These are phyloP conservation scores for Fagopyrum esculentum DNA, from an alignment of 148 eudicot species.

Conservation along the genomic window DNA sequence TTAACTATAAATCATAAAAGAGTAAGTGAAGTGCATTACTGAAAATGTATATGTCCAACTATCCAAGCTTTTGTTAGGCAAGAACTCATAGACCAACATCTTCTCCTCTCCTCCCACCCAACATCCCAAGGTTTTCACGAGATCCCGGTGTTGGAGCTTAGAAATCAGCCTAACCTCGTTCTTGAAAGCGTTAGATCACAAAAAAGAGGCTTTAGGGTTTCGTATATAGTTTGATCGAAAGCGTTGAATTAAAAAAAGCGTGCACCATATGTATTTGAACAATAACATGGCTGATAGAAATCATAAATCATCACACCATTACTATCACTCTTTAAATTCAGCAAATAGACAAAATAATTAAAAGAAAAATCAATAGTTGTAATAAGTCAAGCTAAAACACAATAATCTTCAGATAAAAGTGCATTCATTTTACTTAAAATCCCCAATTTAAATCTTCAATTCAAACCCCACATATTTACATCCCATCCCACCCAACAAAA, in stretches of 20 bases:
- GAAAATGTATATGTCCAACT: conserved; percentile 1
- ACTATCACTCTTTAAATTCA: too few relatives aligned
- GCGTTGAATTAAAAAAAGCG: too few relatives aligned
- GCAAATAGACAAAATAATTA: too few relatives aligned
- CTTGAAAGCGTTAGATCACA: neutral
- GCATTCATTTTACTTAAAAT: neutral
- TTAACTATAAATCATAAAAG: too few relatives aligned
- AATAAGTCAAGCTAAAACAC: too few relatives aligned
- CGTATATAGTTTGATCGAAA: too few relatives aligned
- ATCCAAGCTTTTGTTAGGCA: conserved; percentile 11
- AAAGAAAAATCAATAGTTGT: too few relatives aligned
- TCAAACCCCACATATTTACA: neutral
- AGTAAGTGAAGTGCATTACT: neutral
- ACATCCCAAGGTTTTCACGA: conserved; percentile 1
- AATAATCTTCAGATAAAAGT: neutral
- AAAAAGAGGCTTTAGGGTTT: too few relatives aligned
- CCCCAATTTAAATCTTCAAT: neutral
- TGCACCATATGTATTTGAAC: too few relatives aligned
- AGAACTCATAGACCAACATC: conserved; percentile 9
- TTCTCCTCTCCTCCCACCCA: conserved; percentile 10
- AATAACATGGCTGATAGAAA: too few relatives aligned
- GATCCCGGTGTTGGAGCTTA: conserved; percentile 9
- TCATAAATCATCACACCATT: too few relatives aligned
- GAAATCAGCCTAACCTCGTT: conserved; percentile 9
- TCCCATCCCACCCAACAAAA: neutral